Conservation (phyloP, 257 asterid genomes). For the Solanum chiquidenum region DNA sequence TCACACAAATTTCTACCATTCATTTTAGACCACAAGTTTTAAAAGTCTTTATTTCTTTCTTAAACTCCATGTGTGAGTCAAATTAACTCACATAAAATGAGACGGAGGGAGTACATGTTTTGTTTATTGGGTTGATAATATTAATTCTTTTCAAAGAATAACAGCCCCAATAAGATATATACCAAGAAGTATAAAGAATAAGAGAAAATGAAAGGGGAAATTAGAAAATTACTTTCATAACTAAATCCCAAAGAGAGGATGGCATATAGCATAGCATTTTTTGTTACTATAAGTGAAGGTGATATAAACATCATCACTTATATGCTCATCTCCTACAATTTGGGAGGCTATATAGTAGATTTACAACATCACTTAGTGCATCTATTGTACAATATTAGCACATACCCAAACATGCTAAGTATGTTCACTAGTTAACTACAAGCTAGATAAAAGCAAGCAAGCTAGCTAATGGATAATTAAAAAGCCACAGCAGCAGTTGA, state of each 20-base stretch:
- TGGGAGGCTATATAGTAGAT: not conserved
- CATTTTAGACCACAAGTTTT: no score
- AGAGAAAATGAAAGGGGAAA: not conserved
- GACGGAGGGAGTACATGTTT: no score
- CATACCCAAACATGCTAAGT: not conserved
- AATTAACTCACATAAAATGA: no score
- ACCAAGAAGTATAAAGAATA: not conserved
- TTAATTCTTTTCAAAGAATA: no score
- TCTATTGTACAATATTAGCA: not conserved
- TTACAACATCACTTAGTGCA: not conserved
- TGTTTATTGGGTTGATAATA: not conserved
- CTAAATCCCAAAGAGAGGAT: not conserved
- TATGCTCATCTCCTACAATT: not conserved
- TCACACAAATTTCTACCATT: no score
- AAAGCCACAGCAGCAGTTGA: conserved; percentile 1
- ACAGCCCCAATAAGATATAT: not conserved
- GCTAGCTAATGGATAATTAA: not conserved
- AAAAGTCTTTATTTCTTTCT: no score
- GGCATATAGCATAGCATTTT: not conserved
- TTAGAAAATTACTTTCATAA: not conserved
- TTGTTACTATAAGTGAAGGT: not conserved
- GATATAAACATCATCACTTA: not conserved
- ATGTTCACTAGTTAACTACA: not conserved
- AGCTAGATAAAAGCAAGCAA: not conserved
- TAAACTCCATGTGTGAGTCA: no score